Conservation (phyloP, 2,329 filamentous ascomycete species). For the Anthostomella pinea region DNA sequence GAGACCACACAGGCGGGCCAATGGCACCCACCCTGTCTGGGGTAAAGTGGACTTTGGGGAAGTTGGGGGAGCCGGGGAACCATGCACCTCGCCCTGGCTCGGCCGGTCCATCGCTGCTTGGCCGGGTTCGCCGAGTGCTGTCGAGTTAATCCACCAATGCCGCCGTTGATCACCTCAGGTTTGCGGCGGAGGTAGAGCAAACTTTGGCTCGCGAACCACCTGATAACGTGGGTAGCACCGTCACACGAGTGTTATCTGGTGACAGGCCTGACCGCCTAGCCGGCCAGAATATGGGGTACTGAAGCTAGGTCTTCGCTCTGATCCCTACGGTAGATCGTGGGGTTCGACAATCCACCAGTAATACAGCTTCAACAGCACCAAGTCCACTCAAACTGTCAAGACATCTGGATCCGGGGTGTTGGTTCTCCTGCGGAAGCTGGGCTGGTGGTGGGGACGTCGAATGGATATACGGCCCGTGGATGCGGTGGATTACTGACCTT, state of each 20-base stretch:
- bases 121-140: background rate
- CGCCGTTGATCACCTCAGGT: background rate
- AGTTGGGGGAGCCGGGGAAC: conserved; percentile 3
- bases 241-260: too few relatives aligned
- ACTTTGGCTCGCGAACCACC: background rate
- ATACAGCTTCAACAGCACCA: too few relatives aligned
- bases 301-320: too few relatives aligned
- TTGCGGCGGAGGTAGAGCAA: background rate
- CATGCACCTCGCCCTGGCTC: background rate
- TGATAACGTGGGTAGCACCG: too few relatives aligned
- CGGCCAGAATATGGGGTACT: too few relatives aligned
- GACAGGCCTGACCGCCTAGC: too few relatives aligned
- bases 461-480: conserved; percentile 7
- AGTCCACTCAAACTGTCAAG: too few relatives aligned
- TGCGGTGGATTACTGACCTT: conserved; percentile 1
- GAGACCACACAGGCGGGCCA: conserved; percentile 1
- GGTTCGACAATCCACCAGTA: too few relatives aligned
- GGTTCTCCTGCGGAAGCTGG: too few relatives aligned
- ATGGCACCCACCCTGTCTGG: background rate
- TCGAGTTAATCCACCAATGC: conserved; percentile 7
- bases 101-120: conserved; percentile 1
- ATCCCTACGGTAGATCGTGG: too few relatives aligned
- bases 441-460: background rate
- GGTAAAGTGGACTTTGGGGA: conserved; percentile 3
- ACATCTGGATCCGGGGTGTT: too few relatives aligned